Percentiles rank a stretch among this genome's conserved stretches.
Conservation (phyloP, 108 stramenopile species). For the Stephanodiscus triporus region DNA sequence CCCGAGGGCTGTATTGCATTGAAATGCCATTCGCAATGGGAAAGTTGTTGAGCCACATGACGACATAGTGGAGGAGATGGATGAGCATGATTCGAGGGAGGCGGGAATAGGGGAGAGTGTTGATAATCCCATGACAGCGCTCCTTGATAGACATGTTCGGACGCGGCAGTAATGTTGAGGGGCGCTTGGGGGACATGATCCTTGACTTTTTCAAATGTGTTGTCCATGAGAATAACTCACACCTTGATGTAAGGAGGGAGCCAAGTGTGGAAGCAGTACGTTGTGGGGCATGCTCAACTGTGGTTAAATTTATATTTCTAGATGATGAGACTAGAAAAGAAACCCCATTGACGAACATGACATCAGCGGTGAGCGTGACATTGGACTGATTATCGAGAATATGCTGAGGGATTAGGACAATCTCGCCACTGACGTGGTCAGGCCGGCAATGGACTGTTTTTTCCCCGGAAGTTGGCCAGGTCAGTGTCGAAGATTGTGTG, state of each 20-base stretch:
- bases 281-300: constrained; percentile 3
- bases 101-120: constrained; percentile 36
- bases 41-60: constrained; percentile 41
- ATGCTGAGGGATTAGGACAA: constrained; percentile 20
- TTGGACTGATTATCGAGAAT: constrained; percentile 28
- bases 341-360: constrained; percentile 47
- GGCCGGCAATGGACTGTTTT: constrained; percentile 18
- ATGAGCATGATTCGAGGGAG: constrained; percentile 32
- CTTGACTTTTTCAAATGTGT: constrained; percentile 25
- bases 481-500: constrained; percentile 53
- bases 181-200: constrained; percentile 10
- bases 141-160: constrained; percentile 47
- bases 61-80: constrained; percentile 20
- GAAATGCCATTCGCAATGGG: constrained; percentile 46
- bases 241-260: too few species aligned
- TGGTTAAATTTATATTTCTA: constrained; percentile 27
- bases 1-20: constrained; percentile 25
- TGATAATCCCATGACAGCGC: constrained; percentile 25
- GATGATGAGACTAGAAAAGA: too few species aligned
- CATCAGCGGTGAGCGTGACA: constrained; percentile 40
- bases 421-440: neutral
- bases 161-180: too few species aligned
- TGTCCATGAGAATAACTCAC: constrained; percentile 27
- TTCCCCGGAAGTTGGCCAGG: constrained; percentile 22
- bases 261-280: constrained; percentile 17